Base-by-base conservation (phyloP, 495 filamentous ascomycete species). In the Xylaria palmicola region DNA sequence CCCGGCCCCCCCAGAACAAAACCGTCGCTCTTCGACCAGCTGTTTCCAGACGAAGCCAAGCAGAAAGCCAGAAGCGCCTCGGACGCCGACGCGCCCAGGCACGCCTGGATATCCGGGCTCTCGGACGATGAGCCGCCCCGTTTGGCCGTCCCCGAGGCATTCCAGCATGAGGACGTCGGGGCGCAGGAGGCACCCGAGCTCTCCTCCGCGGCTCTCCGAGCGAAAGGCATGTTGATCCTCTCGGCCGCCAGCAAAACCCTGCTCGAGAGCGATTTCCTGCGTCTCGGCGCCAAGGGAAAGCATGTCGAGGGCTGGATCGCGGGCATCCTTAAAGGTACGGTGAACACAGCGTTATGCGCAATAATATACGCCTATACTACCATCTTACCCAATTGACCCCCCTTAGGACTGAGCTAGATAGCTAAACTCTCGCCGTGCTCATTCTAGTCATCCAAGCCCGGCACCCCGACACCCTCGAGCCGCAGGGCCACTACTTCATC, bases 281-380 rank as follows among this genome's bases (percentile, higher is more conserved):
- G 86, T 20, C 64, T 88, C 6, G 75, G 82, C 8, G 76, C 75
- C n/a, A 82, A 78, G 63, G 85, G 86, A 30, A 68, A 75, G 26
- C 86, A 89, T 63, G 81, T 90, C 52, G 81, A 84, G 49, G 79
- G 80, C 36, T 90, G 88, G 88, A 78, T 75, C 2, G 79, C 78
- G 37, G 84, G 84, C 9, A 76, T 86, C 30, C 51, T 67, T 26
- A 77, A 78, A 44, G 66, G 70, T 71, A 56, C 27, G 56, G 9
- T 10, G 20, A 52, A 56, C 20, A 54, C 40, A 20, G 6, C 20
- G 24, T 29, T 7, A 44, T 7, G 5, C 7, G 8, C 40, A 15
- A 44, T 6, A 15, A 44, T 15, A 44, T 20, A n/a, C n/a, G n/a
- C n/a, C n/a, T n/a, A n/a, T n/a, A n/a, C n/a, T n/a, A n/a, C n/a